Evolutionary conservation across 2,329 filamentous ascomycete genomes (phyloP).

Genomic region (Periconia macrospinosa): DNA sequence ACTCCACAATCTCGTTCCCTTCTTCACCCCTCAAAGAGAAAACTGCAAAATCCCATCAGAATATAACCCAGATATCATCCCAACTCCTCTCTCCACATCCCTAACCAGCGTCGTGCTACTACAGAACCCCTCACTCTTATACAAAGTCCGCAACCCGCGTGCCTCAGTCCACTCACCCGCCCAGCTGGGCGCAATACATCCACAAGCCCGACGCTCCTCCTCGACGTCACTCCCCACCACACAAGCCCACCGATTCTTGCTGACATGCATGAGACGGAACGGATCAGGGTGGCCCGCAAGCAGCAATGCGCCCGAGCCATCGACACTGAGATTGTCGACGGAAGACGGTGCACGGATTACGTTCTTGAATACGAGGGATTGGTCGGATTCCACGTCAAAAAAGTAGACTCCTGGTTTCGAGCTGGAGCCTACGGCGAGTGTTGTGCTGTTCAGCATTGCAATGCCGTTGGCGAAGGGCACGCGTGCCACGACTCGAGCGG

Average conservation of each 20-base stretch:
- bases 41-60: slow-evolving; percentile 45
- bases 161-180: slow-evolving; percentile 44
- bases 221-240: slow-evolving; percentile 16
- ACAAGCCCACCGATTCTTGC: slow-evolving; percentile 16
- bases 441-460: slow-evolving; percentile 37
- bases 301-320: slow-evolving; percentile 41
- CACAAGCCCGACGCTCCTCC: slow-evolving; percentile 26
- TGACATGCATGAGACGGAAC: slow-evolving; percentile 28
- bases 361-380: slow-evolving; percentile 12
- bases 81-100: slow-evolving; percentile 39
- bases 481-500: slow-evolving; percentile 27
- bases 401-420: slow-evolving; percentile 38
- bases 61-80: slow-evolving; percentile 45
- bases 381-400: slow-evolving; percentile 23
- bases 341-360: slow-evolving; percentile 31
- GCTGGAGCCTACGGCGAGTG: slow-evolving; percentile 44
- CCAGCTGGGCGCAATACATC: slow-evolving; percentile 37
- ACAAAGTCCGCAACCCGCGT: slow-evolving; percentile 39
- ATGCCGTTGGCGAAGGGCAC: slow-evolving; percentile 49
- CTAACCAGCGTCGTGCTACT: slow-evolving; percentile 41
- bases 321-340: slow-evolving; percentile 46
- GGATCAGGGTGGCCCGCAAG: slow-evolving; percentile 47
- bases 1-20: too few relatives aligned
- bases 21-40: too few relatives aligned
- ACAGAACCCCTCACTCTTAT: slow-evolving; percentile 41